These are phyloP conservation scores for Cladosporium oxysporum DNA, from an alignment of 2,329 filamentous ascomycete genomes.

Conservation along the genomic window DNA sequence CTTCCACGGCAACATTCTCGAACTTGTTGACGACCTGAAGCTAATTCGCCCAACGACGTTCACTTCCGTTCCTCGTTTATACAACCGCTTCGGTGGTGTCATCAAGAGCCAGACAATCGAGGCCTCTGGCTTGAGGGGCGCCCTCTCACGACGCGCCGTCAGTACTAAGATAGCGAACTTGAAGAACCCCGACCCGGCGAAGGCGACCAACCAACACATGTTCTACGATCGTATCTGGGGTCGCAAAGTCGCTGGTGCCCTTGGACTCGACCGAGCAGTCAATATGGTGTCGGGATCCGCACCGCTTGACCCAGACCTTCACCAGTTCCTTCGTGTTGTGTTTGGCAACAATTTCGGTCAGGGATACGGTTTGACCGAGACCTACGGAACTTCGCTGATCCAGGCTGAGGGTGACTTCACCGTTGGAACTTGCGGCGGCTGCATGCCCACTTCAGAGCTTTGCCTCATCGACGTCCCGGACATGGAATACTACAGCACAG, in stretches of 20 bases:
- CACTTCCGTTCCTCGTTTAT: constrained; percentile 86
- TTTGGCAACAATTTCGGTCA: constrained; percentile 79
- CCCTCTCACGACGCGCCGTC: constrained; percentile 77
- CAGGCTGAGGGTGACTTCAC: constrained; percentile 72
- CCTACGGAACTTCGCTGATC: constrained; percentile 74
- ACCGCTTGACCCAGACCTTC: constrained; percentile 83
- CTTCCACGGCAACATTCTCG: constrained; percentile 87
- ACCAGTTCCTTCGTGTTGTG: constrained; percentile 83
- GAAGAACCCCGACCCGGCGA: constrained; percentile 61
- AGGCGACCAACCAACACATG: constrained; percentile 76
- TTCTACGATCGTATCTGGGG: constrained; percentile 88
- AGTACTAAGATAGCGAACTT: constrained; percentile 77
- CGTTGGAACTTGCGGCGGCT: constrained; percentile 77
- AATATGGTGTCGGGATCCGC: constrained; percentile 86
- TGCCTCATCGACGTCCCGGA: constrained; percentile 88
- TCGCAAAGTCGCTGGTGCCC: constrained; percentile 77
- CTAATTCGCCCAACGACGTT: constrained; percentile 78
- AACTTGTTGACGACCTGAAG: constrained; percentile 89
- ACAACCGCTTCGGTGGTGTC: constrained; percentile 83
- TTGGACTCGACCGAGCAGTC: constrained; percentile 74
- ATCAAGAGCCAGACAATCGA: constrained; percentile 79
- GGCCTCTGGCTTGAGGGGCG: constrained; percentile 75
- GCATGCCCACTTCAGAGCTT: constrained; percentile 67
- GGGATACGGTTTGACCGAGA: constrained; percentile 93
- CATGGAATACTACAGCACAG: constrained; percentile 85